Evolutionary conservation across 1,284 basidiomycete species (phyloP).

Genomic region (Bjerkandera adusta): DNA sequence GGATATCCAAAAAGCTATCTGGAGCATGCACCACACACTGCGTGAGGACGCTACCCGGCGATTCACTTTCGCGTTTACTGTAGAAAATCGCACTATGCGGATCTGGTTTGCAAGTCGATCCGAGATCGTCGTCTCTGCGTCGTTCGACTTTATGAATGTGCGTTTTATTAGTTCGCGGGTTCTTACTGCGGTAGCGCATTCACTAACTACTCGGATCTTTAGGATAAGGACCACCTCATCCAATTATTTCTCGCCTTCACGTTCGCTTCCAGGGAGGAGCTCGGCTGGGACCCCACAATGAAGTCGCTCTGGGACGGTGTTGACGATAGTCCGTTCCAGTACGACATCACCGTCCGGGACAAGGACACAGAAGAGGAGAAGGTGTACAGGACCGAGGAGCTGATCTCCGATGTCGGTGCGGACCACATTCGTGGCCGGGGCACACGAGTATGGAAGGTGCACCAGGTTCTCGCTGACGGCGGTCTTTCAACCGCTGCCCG

Average conservation of each 20-base stretch:
- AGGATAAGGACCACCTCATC: slow-evolving; percentile 3
- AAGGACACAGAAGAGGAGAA: not conserved
- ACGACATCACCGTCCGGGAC: not conserved
- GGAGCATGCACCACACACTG: slow-evolving; percentile 2
- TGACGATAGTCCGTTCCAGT: not conserved
- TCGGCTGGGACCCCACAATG: slow-evolving; percentile 11
- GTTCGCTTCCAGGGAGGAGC: not conserved
- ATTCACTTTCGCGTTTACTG: slow-evolving; percentile 3
- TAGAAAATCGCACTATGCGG: slow-evolving; percentile 1
- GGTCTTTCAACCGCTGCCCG: not conserved
- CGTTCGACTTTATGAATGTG: slow-evolving; percentile 6
- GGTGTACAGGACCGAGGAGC: not conserved
- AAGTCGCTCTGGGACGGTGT: not conserved
- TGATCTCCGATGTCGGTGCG: slow-evolving; percentile 1
- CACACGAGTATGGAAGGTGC: not conserved
- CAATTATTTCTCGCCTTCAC: slow-evolving; percentile 4
- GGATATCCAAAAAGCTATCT: no score
- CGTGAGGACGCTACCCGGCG: not conserved
- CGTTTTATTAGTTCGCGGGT: no score
- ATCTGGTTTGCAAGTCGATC: slow-evolving; percentile 4
- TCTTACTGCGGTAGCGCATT: not conserved
- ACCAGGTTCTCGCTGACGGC: not conserved
- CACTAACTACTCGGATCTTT: not conserved
- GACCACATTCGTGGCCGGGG: not conserved
- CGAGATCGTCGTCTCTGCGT: not conserved